Base-by-base conservation (phyloP, 164 flowering plant genomes). In the Tinospora cordifolia region DNA sequence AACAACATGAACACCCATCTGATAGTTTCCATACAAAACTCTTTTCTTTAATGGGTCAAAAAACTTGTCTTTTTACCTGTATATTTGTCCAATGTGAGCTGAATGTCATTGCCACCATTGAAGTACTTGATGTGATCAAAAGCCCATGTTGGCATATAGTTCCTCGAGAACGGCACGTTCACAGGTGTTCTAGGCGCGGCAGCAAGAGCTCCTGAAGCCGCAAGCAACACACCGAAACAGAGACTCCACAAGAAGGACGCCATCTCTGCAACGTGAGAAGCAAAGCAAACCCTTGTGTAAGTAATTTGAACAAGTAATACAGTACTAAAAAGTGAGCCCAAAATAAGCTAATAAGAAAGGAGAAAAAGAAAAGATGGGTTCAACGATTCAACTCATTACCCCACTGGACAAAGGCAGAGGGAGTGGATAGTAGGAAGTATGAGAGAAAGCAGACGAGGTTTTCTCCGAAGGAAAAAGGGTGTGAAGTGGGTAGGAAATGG, bases 81-180 rank as follows among this genome's bases (percentile, higher is more conserved):
- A 79, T 80, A 84, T 67, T 88, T 88, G 73, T 89, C 92, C 26
- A 91, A 83, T 30, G 21, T 24, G 72, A 91, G 97, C 57, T 86
- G 84, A 75, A 84, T 76, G 63, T 86, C 87, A 58, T 78, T 63
- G n/a, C 94, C 94, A 3, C 88, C 92, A 79, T 85, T 87, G 78
- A 78, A 68, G 84, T 86, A 85, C 81, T 84, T 88, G 71, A 87
- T 87, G 79, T 91, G 97, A 72, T 89, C 88, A 72, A 79, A 79
- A 69, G 94, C 94, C 94, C 97, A 91, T 7, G 92, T 89, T 2
- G 93, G 91, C 57, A 34, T 78, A 41, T 91, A 91, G 83, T 89
- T 88, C 51, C 84, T 80, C 6, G 79, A 76, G 60, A 91, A 91
- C 8, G 91, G 82, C 51, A 91, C 94, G 63, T 77, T 75, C 0